These are phyloP conservation scores for Xylariaceae sp. DNA, from an alignment of 2,329 filamentous ascomycete species.

Conservation along the genomic window DNA sequence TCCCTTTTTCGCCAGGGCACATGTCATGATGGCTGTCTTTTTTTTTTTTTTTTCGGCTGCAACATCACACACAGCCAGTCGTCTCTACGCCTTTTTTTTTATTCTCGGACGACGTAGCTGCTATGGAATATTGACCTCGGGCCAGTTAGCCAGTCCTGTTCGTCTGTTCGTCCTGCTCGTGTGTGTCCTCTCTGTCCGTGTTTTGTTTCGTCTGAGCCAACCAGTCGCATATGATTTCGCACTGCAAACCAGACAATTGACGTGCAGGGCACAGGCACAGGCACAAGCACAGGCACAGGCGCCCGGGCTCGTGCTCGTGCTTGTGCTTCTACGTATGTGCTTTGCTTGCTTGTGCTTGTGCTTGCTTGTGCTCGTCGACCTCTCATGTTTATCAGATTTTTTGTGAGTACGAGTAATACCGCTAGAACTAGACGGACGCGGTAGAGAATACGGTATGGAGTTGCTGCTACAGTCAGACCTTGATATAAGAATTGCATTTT, in stretches of 20 bases:
- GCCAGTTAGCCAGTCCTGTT: not conserved
- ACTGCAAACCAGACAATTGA: constrained; percentile 21
- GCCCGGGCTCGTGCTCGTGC: too few species aligned
- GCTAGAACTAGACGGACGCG: not conserved
- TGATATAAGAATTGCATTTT: too few species aligned
- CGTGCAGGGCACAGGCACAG: constrained; percentile 25
- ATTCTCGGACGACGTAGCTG: not conserved
- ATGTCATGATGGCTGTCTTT: constrained; percentile 13
- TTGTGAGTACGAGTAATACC: not conserved
- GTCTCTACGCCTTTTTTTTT: not conserved
- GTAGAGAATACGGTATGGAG: not conserved
- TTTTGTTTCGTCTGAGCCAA: constrained; percentile 21
- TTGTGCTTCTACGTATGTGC: not conserved
- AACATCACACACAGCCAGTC: constrained; percentile 32
- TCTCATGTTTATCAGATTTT: not conserved
- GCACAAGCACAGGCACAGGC: not conserved
- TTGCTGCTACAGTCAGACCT: too few species aligned
- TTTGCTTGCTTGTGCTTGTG: not conserved
- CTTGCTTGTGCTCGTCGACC: not conserved
- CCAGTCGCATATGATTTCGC: constrained; percentile 16
- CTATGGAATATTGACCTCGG: not conserved
- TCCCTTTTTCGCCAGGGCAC: constrained; percentile 17
- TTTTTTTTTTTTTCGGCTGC: constrained; percentile 25
- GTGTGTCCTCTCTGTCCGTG: not conserved
- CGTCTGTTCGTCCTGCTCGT: not conserved